Base-by-base conservation (phyloP, 345 rosid genomes). In the sweet orange (Citrus sinensis) region DNA sequence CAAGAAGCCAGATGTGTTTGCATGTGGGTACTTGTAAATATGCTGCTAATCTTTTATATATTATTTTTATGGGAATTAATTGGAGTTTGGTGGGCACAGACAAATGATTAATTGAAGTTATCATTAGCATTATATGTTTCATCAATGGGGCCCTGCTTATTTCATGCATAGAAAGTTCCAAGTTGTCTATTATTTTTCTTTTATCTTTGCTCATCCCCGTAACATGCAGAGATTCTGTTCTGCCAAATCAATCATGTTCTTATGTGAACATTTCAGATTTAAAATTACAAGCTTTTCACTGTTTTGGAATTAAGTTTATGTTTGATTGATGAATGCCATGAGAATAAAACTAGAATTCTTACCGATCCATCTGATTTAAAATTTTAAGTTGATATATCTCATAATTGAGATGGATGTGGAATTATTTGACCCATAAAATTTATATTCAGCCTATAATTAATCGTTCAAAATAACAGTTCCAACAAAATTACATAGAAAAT, bases 161-260 rank as follows among this genome's bases (percentile, higher is more conserved):
- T 54, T 59, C 84, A 67, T 72, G 27, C 75, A 14, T 9, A 77
- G 81, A 85, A 85, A 85, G 82, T 83, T 85, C 84, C 87, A 79
- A 85, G 78, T 80, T 84, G 89, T 80, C 78, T 80, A 65, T 59
- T n/a, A 9, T 19, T 76, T 71, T 74, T 71, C 1, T 25, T 25
- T 54, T 40, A 9, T 37, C 14, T 70, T 24, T 17, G 2, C 29
- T 20, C 71, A 42, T n/a, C 37, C 51, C 19, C 76, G 66, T 82
- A 82, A 83, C 89, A 80, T 80, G 87, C 67, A 61, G 39, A 76
- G 89, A 79, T 88, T 80, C 83, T 70, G 22, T 73, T 55, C 49
- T 75, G 3, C 76, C 80, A 67, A 32, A 75, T 25, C 54, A 70
- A 67, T 71, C 77, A 74, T 79, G 73, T 30, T 69, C 66, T 4